These are phyloP conservation scores for Bacidia rubella DNA, from an alignment of 495 filamentous ascomycete genomes.

Conservation along the genomic window DNA sequence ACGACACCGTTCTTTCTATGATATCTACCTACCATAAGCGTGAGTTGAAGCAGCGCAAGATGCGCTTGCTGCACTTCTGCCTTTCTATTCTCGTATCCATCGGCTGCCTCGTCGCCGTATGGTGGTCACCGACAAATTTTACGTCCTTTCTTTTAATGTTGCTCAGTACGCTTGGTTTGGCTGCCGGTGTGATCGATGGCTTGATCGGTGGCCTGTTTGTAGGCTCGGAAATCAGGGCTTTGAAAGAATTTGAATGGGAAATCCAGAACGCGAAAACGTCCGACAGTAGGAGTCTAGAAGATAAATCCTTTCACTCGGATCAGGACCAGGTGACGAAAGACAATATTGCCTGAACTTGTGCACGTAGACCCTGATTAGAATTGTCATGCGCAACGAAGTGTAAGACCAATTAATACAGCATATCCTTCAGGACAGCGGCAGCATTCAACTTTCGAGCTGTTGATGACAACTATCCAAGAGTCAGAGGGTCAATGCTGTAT, in stretches of 20 bases:
- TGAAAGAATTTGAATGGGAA: constrained; percentile 96
- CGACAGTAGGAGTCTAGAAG: neutral
- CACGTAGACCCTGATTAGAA: neutral
- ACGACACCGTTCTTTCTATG: constrained; percentile 60
- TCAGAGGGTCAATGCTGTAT: no score
- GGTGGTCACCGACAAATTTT: constrained; percentile 66
- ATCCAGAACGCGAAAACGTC: constrained; percentile 49
- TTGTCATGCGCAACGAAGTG: no score
- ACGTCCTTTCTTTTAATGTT: constrained; percentile 71
- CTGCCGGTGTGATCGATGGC: constrained; percentile 66
- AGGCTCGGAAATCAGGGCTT: constrained; percentile 61
- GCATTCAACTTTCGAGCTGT: no score
- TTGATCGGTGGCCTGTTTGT: constrained; percentile 80
- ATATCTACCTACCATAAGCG: constrained; percentile 51
- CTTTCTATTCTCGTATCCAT: constrained; percentile 49
- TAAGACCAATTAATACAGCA: no score
- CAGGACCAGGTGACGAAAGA: neutral
- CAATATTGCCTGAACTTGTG: neutral
- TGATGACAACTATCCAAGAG: no score
- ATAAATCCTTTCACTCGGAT: neutral
- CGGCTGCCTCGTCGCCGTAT: constrained; percentile 64
- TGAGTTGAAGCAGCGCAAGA: constrained; percentile 53
- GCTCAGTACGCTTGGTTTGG: constrained; percentile 60
- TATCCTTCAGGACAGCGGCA: no score
- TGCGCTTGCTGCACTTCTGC: constrained; percentile 60